Base-by-base conservation (phyloP, 208 protist species). In the Trypanosomatidae sp. region DNA sequence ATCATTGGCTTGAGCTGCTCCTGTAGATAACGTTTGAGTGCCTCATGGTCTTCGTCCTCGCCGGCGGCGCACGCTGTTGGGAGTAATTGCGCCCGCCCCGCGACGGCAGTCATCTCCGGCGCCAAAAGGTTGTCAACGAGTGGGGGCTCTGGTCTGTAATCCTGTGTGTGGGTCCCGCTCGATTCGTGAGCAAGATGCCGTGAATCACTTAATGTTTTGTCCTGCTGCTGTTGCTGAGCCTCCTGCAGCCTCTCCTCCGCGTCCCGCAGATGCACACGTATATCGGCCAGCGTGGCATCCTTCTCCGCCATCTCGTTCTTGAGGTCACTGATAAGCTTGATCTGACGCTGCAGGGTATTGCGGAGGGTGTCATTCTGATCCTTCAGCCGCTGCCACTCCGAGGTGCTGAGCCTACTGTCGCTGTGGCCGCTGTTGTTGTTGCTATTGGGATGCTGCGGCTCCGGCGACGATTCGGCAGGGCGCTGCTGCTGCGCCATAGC, bases 361-460 rank as follows among this genome's bases (percentile, higher is more conserved):
- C 65, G 62, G 44, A 87, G 70, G 30, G 47, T 53, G 12, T 67
- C 76, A 50, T 82, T 84, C 36, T 83, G 74, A 2, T 77, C 79
- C 49, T 77, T 84, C 30, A 86, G 73, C 30, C 66, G 76, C n/a
- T 47, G 39, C 44, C 62, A 52, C 53, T 80, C 76, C 30, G n/a
- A 8, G 30, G n/a, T 17, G 36, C 30, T 75, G 17, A 47, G 9
- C 5, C 46, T 25, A 47, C 60, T 19, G 17, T 65, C 43, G 25
- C 53, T 69, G 33, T 49, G 28, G 46, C 15, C 1, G 30, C 44
- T 47, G 15, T 43, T n/a, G 44, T 2, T n/a, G 52, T 19, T 74
- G 52, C 68, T 77, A 49, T 43, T 52, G 22, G 73, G 72, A 65
- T 69, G 72, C 53, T 60, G 76, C 33, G 66, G 76, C 55, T 80